phyloP scores from a whole-genome alignment of 2,329 filamentous ascomycete genomes.

The Fusarium albosuccineum region DNA sequence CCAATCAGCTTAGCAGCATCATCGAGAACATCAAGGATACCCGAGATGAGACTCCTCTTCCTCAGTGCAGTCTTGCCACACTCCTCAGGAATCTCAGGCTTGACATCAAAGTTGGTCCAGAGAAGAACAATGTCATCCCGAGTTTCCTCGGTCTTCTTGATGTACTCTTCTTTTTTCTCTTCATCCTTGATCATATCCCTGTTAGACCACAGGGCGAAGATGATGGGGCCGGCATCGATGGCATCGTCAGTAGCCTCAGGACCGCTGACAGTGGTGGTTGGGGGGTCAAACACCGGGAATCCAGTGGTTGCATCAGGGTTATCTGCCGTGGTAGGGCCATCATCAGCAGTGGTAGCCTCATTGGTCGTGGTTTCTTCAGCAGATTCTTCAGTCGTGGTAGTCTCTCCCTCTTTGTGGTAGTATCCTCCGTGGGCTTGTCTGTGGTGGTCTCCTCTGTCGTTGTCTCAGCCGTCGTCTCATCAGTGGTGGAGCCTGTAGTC shows the following conservation, averaged over 20 bases:
- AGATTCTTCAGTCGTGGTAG: neutral
- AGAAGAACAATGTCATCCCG: conserved; percentile 12
- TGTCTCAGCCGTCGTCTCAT: neutral
- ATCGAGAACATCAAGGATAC: conserved; percentile 2
- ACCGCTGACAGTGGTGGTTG: neutral
- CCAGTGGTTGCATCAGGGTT: neutral
- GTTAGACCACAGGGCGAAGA: conserved; percentile 22
- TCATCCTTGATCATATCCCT: conserved; percentile 17
- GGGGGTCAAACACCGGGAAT: conserved; percentile 1
- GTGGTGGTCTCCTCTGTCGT: neutral
- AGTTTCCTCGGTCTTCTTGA: conserved; percentile 17
- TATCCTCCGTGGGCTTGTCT: neutral
- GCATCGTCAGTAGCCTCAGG: conserved; percentile 1
- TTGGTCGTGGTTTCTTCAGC: neutral
- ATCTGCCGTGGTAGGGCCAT: neutral
- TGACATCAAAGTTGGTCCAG: conserved; percentile 16
- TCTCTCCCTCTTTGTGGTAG: neutral
- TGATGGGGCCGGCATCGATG: conserved; percentile 1
- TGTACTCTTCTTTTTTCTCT: conserved; percentile 17
- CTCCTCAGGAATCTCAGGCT: conserved; percentile 6
- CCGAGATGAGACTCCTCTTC: conserved; percentile 26
- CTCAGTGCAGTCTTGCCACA: conserved; percentile 13
- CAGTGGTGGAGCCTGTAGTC: neutral
- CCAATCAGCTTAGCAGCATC: conserved; percentile 2
- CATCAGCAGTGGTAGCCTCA: neutral